Percentiles rank a stretch among this genome's conserved stretches.
phyloP scores from a whole-genome alignment of 129 eudicot genomes.

The Pittosporum tobira region DNA sequence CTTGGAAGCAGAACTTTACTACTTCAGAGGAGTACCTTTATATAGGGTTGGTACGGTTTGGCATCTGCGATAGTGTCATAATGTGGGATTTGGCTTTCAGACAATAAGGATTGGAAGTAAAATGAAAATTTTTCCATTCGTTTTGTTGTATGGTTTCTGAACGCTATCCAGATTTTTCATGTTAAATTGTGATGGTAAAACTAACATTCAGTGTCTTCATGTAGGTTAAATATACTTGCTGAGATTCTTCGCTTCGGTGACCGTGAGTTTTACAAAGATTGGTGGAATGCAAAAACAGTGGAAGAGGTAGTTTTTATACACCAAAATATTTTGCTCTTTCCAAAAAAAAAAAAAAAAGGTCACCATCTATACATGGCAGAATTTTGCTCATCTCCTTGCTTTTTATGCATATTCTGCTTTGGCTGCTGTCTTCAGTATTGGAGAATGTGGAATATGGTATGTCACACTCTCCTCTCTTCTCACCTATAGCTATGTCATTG shows the following conservation, averaged over 20 bases:
- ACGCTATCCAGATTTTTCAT: background rate
- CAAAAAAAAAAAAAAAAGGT: no score
- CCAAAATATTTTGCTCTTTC: background rate
- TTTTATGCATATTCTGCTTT: slow-evolving; percentile 10
- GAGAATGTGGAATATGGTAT: slow-evolving; percentile 99
- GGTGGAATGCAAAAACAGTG: slow-evolving; percentile 97
- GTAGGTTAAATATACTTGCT: slow-evolving; percentile 89
- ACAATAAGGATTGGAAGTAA: background rate
- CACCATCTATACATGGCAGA: slow-evolving; percentile 12
- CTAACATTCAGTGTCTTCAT: slow-evolving; percentile 18
- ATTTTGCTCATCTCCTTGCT: slow-evolving; percentile 4
- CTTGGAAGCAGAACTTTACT: no score
- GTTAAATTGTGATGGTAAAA: slow-evolving; percentile 12
- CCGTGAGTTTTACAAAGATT: slow-evolving; percentile 97
- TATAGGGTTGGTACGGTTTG: background rate
- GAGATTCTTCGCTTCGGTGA: slow-evolving; percentile 97
- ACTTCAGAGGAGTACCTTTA: no score
- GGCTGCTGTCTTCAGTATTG: slow-evolving; percentile 66
- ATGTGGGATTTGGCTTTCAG: no score
- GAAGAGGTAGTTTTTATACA: slow-evolving; percentile 64
- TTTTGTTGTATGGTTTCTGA: no score
- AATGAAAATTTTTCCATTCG: background rate
- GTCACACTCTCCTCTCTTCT: slow-evolving; percentile 11
- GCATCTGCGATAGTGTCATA: no score
- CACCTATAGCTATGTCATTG: background rate